Conservation (phyloP, 148 eudicot genomes). For the Rhododendron griersonianum region DNA sequence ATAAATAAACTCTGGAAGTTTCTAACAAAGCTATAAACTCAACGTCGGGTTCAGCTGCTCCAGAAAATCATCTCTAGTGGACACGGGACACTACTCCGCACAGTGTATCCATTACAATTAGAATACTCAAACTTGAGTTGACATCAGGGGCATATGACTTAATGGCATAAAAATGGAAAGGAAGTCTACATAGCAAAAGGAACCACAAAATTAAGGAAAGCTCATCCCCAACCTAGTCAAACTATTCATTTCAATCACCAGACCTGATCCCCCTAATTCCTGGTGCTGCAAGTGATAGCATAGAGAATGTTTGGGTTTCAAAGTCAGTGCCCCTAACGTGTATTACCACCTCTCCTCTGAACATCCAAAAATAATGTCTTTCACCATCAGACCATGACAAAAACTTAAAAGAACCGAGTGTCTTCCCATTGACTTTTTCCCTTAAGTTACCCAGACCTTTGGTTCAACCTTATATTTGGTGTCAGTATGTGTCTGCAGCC, state of each 20-base stretch:
- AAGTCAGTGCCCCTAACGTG: background rate
- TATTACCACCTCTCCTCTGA: background rate
- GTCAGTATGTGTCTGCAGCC: background rate
- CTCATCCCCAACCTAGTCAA: background rate
- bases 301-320: background rate
- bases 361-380: background rate
- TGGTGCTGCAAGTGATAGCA: background rate
- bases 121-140: background rate
- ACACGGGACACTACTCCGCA: background rate
- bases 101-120: background rate
- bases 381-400: too few species aligned
- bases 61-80: background rate
- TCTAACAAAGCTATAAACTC: background rate
- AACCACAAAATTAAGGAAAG: background rate
- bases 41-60: background rate
- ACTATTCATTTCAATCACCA: background rate
- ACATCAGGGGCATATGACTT: background rate
- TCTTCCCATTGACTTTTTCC: background rate
- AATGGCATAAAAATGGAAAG: background rate
- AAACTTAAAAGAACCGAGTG: background rate
- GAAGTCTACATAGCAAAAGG: background rate
- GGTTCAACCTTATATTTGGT: background rate
- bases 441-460: background rate
- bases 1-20: background rate
- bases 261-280: background rate